Conservation (phyloP, 2,329 filamentous ascomycete species). For the Fusarium drepaniforme region DNA sequence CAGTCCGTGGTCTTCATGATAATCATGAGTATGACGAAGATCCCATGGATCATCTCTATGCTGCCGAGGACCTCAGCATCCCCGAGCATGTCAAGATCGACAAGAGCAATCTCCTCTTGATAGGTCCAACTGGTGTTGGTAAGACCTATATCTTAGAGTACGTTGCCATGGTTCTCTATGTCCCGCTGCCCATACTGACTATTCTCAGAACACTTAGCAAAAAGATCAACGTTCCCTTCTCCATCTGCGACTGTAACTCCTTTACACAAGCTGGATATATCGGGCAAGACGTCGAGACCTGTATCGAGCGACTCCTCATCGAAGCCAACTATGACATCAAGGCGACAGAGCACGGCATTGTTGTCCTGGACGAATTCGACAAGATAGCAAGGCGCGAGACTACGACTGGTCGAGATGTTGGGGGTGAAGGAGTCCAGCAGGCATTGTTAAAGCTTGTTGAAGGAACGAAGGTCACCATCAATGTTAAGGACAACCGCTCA, state of each 20-base stretch:
- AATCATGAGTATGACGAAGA: constrained; percentile 46
- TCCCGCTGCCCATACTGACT: constrained; percentile 28
- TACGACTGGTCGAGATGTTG: constrained; percentile 90
- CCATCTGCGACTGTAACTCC: constrained; percentile 94
- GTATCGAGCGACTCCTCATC: constrained; percentile 89
- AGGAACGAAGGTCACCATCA: constrained; percentile 92
- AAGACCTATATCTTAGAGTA: constrained; percentile 93
- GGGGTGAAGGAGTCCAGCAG: constrained; percentile 96
- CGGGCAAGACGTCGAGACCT: constrained; percentile 96
- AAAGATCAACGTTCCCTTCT: constrained; percentile 94
- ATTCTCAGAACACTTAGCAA: constrained; percentile 84
- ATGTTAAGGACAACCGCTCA: constrained; percentile 82
- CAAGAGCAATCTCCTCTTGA: constrained; percentile 92
- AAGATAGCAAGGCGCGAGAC: constrained; percentile 94
- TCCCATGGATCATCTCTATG: constrained; percentile 58
- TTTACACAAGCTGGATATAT: constrained; percentile 98
- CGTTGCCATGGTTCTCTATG: constrained; percentile 33
- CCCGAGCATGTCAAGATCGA: constrained; percentile 79
- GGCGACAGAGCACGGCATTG: constrained; percentile 89
- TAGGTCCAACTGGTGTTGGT: constrained; percentile 94
- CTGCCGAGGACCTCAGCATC: constrained; percentile 59
- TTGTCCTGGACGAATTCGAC: constrained; percentile 96
- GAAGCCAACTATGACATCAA: constrained; percentile 91
- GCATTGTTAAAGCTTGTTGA: constrained; percentile 96
- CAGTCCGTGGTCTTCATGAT: constrained; percentile 57